Percentiles rank a stretch among this genome's conserved stretches.
Conservation (phyloP, 768 basidiomycete species). For the Coprinopsis strossmayeri region DNA sequence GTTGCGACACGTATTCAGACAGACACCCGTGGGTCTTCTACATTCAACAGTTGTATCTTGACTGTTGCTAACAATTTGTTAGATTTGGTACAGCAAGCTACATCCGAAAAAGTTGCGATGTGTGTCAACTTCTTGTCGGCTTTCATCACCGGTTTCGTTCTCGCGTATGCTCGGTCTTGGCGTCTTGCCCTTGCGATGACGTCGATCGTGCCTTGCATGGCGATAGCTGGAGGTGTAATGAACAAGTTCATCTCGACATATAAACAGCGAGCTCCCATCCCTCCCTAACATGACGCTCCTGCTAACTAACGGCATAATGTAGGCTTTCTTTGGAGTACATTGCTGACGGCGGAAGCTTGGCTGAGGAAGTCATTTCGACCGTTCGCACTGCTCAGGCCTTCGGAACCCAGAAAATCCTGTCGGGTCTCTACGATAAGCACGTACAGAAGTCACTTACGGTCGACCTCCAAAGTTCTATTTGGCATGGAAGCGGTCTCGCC, state of each 20-base stretch:
- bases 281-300: not conserved
- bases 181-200: constrained; percentile 78
- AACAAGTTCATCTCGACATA: constrained; percentile 57
- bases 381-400: constrained; percentile 83
- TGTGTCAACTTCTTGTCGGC: constrained; percentile 57
- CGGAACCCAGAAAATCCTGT: constrained; percentile 56
- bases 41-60: not conserved
- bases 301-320: constrained; percentile 29
- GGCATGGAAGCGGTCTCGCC: constrained; percentile 48
- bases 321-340: constrained; percentile 68
- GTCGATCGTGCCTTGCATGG: constrained; percentile 81
- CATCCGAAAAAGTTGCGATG: constrained; percentile 82
- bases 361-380: constrained; percentile 82
- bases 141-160: constrained; percentile 74
- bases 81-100: constrained; percentile 90
- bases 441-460: constrained; percentile 38
- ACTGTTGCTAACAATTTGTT: constrained; percentile 22
- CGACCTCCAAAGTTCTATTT: constrained; percentile 44
- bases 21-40: constrained; percentile 61
- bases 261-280: constrained; percentile 58
- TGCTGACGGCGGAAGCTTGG: constrained; percentile 75
- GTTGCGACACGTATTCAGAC: constrained; percentile 85
- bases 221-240: constrained; percentile 65
- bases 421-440: constrained; percentile 50
- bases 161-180: constrained; percentile 68